phyloP scores from a whole-genome alignment of 2,329 filamentous ascomycete species.

The Lojkania enalia region DNA sequence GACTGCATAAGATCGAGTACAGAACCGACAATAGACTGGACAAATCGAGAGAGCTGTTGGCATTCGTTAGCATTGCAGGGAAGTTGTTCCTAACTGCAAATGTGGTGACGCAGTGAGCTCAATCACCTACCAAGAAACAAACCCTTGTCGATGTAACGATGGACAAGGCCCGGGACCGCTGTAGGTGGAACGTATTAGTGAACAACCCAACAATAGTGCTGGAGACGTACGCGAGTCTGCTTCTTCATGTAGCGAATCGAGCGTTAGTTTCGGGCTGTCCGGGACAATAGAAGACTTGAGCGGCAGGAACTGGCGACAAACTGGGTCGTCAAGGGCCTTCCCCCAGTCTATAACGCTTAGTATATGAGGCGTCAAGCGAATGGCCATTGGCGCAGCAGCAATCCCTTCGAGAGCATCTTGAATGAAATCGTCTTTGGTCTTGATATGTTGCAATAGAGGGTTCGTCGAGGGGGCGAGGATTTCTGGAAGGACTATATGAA shows the following conservation, averaged over 20 bases:
- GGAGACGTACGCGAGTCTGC: constrained; percentile 51
- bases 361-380: constrained; percentile 64
- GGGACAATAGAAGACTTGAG: constrained; percentile 56
- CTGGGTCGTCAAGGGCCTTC: constrained; percentile 61
- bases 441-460: constrained; percentile 42
- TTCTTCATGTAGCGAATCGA: constrained; percentile 64
- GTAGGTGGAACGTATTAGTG: constrained; percentile 1
- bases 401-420: constrained; percentile 59
- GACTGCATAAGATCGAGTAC: constrained; percentile 63
- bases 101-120: not conserved
- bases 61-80: not conserved
- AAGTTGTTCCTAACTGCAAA: not conserved
- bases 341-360: constrained; percentile 63
- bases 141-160: constrained; percentile 66
- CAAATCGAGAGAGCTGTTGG: constrained; percentile 60
- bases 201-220: not conserved
- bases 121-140: constrained; percentile 58
- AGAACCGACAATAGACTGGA: constrained; percentile 65
- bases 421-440: constrained; percentile 58
- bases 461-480: constrained; percentile 46
- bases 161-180: constrained; percentile 60
- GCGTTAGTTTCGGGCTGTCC: constrained; percentile 58
- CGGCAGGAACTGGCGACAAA: constrained; percentile 64
- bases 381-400: constrained; percentile 60
- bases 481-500: constrained; percentile 56